Evolutionary conservation across 1,139 yeast species (phyloP).

Genomic region (Suhomyces chickasaworum): DNA sequence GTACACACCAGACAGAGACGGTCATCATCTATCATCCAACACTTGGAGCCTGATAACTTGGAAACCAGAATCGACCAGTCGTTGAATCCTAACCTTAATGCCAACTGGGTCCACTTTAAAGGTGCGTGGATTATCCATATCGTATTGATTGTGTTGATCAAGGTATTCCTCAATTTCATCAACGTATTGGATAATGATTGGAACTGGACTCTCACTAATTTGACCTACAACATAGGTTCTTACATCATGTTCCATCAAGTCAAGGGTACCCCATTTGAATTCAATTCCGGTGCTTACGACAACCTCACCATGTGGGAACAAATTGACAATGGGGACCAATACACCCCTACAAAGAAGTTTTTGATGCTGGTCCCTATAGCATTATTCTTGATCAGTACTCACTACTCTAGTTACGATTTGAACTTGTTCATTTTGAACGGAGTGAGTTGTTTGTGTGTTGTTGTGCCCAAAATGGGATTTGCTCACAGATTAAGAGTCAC

Average conservation of each 20-base stretch:
- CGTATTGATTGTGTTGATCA: conserved; percentile 73
- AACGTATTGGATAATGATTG: conserved; percentile 73
- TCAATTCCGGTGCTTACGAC: conserved; percentile 95
- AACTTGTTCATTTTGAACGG: conserved; percentile 79
- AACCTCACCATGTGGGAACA: conserved; percentile 99
- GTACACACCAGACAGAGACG: conserved; percentile 43
- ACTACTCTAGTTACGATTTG: conserved; percentile 83
- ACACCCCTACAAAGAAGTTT: conserved; percentile 94
- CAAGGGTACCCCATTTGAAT: conserved; percentile 96
- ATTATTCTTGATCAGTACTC: conserved; percentile 83
- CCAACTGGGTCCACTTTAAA: conserved; percentile 93
- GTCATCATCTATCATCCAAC: conserved; percentile 66
- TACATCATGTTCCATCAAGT: conserved; percentile 96
- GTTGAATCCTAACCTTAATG: conserved; percentile 84
- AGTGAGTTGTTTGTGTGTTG: conserved; percentile 75
- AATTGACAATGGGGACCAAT: conserved; percentile 94
- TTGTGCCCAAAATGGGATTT: conserved; percentile 86
- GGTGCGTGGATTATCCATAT: conserved; percentile 96
- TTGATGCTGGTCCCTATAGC: conserved; percentile 88
- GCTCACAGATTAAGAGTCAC: conserved; percentile 78
- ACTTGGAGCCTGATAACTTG: conserved; percentile 87
- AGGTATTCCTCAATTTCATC: conserved; percentile 74
- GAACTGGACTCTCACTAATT: conserved; percentile 92
- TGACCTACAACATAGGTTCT: conserved; percentile 86
- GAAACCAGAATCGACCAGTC: conserved; percentile 94